Base-by-base conservation (phyloP, 2,329 filamentous ascomycete genomes). In the Aspergillus unguis region DNA sequence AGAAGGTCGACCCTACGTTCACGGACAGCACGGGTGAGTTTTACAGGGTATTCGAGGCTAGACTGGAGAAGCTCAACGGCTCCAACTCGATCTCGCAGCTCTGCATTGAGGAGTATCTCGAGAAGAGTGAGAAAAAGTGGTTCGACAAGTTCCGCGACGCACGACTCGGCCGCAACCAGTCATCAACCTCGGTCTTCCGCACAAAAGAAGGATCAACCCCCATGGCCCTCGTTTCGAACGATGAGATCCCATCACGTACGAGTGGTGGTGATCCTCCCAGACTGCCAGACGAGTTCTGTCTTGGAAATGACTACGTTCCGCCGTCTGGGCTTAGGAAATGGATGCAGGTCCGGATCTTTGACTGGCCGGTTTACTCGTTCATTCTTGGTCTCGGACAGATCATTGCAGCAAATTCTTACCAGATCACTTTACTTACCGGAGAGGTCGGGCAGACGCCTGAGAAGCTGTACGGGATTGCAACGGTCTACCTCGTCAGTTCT, bases 1-100 rank as follows among this genome's bases (percentile, higher is more conserved):
- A 87, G 63, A 83, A 85, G 51, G 81, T 87, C 0, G 83, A 85
- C 58, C 84, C 84, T 2, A 84, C 83, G 71, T 87, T 87, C 70
- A 86, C 80, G 5, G 85, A 87, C 63, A 78, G 79, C 43, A 82
- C 77, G 32, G 84, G 83, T 31, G 76, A 84, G 56, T 87, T 84
- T 65, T 83, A 81, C 57, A 75, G 75, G 54, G 75, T 72, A 1
- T 86, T 85, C 56, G 79, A 82, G 52, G 76, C 79, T 65, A 80
- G 76, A 62, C 75, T 86, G 1, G 77, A 82, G 31, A 66, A 69
- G 2, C 71, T 87, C 11, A 79, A 72, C 42, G 82, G 79, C 6
- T 75, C 77, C 56, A 85, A 80, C 54, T 85, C 83, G 0, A 78
- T 82, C 54, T 76, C 71, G 1, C 73, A 80, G 31, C 71, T 86